Evolutionary conservation across 2,329 filamentous ascomycete genomes (phyloP).

Genomic region (Cryoendolithus antarcticus): DNA sequence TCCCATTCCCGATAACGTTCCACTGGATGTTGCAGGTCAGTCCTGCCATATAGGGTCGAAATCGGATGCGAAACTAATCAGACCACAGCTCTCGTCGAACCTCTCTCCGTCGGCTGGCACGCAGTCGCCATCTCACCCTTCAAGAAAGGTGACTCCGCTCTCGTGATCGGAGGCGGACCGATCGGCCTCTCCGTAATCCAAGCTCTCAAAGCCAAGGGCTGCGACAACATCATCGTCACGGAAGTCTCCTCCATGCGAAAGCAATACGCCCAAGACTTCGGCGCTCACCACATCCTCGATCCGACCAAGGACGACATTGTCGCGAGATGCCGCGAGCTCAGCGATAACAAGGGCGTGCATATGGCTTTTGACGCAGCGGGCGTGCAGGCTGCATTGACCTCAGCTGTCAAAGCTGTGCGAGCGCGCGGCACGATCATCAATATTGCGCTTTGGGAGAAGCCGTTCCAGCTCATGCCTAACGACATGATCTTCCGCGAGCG

Average conservation of each 20-base stretch:
- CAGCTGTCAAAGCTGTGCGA: conserved; percentile 36
- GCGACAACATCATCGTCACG: conserved; percentile 40
- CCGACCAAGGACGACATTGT: conserved; percentile 38
- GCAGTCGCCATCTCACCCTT: conserved; percentile 40
- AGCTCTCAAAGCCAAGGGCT: conserved; percentile 31
- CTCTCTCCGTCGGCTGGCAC: conserved; percentile 44
- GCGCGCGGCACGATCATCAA: conserved; percentile 42
- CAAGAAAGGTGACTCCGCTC: conserved; percentile 32
- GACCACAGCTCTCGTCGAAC: conserved; percentile 37
- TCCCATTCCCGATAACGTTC: conserved; percentile 38
- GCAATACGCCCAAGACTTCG: conserved; percentile 38
- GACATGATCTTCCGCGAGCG: conserved; percentile 41
- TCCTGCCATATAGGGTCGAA: neutral
- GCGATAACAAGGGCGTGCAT: conserved; percentile 34
- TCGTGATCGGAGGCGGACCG: conserved; percentile 42
- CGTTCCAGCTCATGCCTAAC: conserved; percentile 37
- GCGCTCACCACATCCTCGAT: conserved; percentile 40
- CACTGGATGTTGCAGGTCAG: conserved; percentile 36
- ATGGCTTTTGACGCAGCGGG: conserved; percentile 42
- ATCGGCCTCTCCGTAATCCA: conserved; percentile 41
- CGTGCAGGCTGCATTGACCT: conserved; percentile 38
- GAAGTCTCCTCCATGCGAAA: conserved; percentile 38
- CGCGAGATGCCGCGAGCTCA: conserved; percentile 30
- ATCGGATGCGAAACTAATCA: neutral
- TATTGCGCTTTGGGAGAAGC: conserved; percentile 45